Percentiles rank a stretch among this genome's conserved stretches.
Conservation (phyloP, 169 alveolate genomes). For the Eimeria acervulina region DNA sequence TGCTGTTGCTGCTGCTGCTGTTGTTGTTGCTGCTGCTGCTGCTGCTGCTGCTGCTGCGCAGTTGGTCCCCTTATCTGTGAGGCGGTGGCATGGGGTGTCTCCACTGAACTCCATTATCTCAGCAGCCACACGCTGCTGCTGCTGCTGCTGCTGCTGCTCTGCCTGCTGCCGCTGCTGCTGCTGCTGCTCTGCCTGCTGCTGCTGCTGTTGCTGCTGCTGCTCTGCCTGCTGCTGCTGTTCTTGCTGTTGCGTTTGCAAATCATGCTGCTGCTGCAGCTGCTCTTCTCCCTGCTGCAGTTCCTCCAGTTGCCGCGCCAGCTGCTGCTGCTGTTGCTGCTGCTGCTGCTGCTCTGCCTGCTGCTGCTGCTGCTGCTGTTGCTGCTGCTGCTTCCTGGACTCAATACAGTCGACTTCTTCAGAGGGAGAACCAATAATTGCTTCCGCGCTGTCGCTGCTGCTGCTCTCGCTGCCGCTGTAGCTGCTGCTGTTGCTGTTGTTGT, state of each 20-base stretch:
- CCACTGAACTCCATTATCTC: not conserved
- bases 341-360: too few relatives aligned
- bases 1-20: slow-evolving; percentile 57
- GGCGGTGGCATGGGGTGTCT: slow-evolving; percentile 18
- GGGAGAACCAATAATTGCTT: too few relatives aligned
- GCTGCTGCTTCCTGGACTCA: not conserved
- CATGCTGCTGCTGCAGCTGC: too few relatives aligned
- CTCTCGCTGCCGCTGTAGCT: not conserved
- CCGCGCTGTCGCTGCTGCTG: not conserved
- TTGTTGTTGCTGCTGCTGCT: too few relatives aligned
- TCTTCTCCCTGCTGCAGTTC: not conserved
- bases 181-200: too few relatives aligned
- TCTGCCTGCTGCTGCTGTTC: too few relatives aligned
- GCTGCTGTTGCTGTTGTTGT: not conserved
- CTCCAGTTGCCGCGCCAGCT: not conserved
- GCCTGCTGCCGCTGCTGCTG: too few relatives aligned
- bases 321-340: not conserved
- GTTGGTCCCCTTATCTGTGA: not conserved
- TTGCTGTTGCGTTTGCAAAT: too few relatives aligned
- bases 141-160: too few relatives aligned
- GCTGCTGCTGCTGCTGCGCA: too few relatives aligned
- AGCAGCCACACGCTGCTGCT: too few relatives aligned
- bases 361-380: not conserved
- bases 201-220: too few relatives aligned
- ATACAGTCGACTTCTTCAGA: not conserved